Percentiles rank a stretch among this genome's conserved stretches.
These are phyloP conservation scores for Pseudogymnoascus sp. DNA, from an alignment of 2,329 filamentous ascomycete species.

Conservation along the genomic window DNA sequence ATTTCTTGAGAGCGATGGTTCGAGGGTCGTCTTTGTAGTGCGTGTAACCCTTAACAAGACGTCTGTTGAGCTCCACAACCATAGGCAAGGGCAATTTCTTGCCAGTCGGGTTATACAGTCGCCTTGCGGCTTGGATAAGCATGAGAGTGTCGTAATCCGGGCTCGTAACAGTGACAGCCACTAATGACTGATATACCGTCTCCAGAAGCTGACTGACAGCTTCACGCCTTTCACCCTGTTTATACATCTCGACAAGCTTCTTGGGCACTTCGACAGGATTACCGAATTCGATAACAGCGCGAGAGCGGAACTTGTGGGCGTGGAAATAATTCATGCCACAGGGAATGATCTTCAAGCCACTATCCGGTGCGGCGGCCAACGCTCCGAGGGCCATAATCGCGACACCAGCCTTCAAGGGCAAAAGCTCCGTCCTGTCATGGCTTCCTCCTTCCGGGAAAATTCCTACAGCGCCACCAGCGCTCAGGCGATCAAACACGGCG, in stretches of 20 bases:
- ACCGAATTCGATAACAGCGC: constrained; percentile 93
- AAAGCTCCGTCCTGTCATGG: constrained; percentile 83
- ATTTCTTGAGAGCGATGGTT: constrained; percentile 65
- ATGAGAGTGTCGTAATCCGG: constrained; percentile 95
- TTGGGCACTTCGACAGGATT: constrained; percentile 75
- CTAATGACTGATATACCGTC: constrained; percentile 75
- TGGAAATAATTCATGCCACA: constrained; percentile 99
- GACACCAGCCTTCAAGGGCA: constrained; percentile 91
- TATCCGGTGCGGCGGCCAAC: constrained; percentile 75
- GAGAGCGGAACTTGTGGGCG: constrained; percentile 93
- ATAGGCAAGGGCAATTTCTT: constrained; percentile 89
- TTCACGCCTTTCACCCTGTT: constrained; percentile 72
- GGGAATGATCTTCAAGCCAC: constrained; percentile 87
- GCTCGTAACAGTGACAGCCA: constrained; percentile 82
- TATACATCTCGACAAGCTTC: constrained; percentile 80
- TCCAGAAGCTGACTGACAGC: constrained; percentile 81
- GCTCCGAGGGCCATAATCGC: constrained; percentile 96
- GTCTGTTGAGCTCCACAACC: constrained; percentile 88
- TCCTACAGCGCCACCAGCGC: constrained; percentile 78
- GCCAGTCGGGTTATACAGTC: constrained; percentile 88
- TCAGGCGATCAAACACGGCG: constrained; percentile 78
- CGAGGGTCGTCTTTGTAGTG: constrained; percentile 86
- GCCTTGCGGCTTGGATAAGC: constrained; percentile 88
- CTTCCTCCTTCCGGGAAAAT: constrained; percentile 97
- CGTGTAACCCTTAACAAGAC: constrained; percentile 83